Evolutionary conservation across 1,284 basidiomycete species (phyloP), one percentile per base, ranked within the genome.

Genomic region (Leccinum insolens): DNA sequence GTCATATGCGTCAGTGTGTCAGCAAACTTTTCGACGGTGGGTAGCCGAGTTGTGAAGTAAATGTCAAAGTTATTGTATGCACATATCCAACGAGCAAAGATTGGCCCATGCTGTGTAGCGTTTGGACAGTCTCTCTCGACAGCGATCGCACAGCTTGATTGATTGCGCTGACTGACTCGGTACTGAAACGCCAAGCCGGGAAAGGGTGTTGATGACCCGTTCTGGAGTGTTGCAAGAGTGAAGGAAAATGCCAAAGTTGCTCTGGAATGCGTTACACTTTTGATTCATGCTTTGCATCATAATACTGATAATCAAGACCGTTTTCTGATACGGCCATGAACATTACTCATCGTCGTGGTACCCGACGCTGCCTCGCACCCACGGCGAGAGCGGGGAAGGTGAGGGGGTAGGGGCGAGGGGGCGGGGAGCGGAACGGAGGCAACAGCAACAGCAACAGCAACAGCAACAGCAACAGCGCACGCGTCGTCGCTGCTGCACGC

Each of bases 11-110:
- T 69, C 0, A 82, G 65, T 0, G 68, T 70, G 0, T 74, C 69
- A 0, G 31, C 63, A n/a, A 70, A 68, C 1, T 78, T 76, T 37
- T 79, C 74, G 2, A 74, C 64, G 1, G 72, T 72, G 0, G 73
- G 71, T 0, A 69, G 61, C 0, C 71, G 17, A 2, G 11, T 7
- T 64, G 77, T 76, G 7, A 81, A 68, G 55, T 79, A 65, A 3
- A 81, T 69, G 46, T 82, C 78, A 15, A 82, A 74, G 65, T 81
- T 82, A 61, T 82, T 76, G 37, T 78, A 82, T 2, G 75, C 76
- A 31, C 76, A 31, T 76, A 78, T 15, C 61, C 62, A 3, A 71
- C 62, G 0, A 77, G 60, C 0, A 79, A 55, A 1, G 69, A 71
- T 7, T 68, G 55, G 0, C 74, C 77, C 0, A 75, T 39, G 0